A percentile compares a stretch with the other conserved stretches of the same genome.
These are phyloP conservation scores for Drechslera avenae DNA, from an alignment of 2,329 filamentous ascomycete species.

Conservation along the genomic window DNA sequence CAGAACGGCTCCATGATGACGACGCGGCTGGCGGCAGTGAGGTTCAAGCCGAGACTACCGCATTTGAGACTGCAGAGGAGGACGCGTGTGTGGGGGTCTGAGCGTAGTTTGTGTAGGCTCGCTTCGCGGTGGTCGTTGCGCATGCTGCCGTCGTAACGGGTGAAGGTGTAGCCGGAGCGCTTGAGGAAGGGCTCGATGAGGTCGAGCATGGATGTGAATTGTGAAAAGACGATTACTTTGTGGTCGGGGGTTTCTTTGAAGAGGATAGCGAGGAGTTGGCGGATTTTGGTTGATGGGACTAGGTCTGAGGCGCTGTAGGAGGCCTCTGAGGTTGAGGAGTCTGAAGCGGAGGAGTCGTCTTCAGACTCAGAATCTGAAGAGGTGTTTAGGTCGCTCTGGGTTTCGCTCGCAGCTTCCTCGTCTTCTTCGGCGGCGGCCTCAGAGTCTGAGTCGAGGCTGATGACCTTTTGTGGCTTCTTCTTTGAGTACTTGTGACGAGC, in stretches of 20 bases:
- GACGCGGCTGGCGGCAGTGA: constrained; percentile 91
- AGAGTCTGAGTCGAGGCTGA: constrained; percentile 59
- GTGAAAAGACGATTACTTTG: constrained; percentile 98
- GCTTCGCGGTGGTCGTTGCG: constrained; percentile 90
- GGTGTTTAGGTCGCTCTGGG: constrained; percentile 46
- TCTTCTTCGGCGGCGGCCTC: constrained; percentile 47
- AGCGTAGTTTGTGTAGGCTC: constrained; percentile 76
- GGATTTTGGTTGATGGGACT: constrained; percentile 86
- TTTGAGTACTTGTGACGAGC: constrained; percentile 32
- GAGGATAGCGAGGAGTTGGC: constrained; percentile 80
- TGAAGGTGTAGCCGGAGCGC: constrained; percentile 74
- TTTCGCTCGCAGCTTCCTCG: constrained; percentile 44
- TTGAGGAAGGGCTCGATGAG: constrained; percentile 90
- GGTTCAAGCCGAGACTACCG: constrained; percentile 87
- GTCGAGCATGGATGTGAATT: constrained; percentile 98
- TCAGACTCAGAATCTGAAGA: constrained; percentile 39
- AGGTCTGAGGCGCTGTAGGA: constrained; percentile 54
- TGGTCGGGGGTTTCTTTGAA: constrained; percentile 77
- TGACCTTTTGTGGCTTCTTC: constrained; percentile 55
- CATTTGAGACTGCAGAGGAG: constrained; percentile 94
- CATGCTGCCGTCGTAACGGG: constrained; percentile 95
- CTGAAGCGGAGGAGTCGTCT: constrained; percentile 48
- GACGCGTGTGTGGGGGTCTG: constrained; percentile 75
- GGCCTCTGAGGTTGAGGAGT: constrained; percentile 50
- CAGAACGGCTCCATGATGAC: constrained; percentile 97